Evolutionary conservation across 306 rosid genomes (phyloP), one percentile per base, ranked within the genome.

Genomic region (Malus asiatica): DNA sequence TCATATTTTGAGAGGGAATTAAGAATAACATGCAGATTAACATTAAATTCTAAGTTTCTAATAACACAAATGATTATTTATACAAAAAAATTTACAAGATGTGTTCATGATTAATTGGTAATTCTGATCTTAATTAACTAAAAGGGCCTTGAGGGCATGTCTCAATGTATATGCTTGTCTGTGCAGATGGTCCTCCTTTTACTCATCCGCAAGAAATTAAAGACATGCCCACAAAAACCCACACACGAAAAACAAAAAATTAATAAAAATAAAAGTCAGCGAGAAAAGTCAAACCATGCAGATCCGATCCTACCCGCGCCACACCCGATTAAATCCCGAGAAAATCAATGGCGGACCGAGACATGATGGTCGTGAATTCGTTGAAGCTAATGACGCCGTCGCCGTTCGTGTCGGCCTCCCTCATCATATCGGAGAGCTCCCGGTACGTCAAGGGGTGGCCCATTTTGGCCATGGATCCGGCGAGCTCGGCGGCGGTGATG

Each of bases 401-500:
- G 35, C 97, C 93, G 40, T 93, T 83, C 64, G 83, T 79, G 20
- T 93, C 98, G 6, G 97, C 98, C 58, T 88, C 86, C 0, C 79
- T 73, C 90, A 93, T 91, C 96, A 93, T 90, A 30, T 80, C 82
- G 2, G 91, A 77, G 29, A 93, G 91, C 80, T 93, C 98, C 1
- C 66, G 30, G 76, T 85, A 93, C 22, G 92, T 76, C 65, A 93
- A 75, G 2, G 96, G 97, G 4, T 87, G 97, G 0, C 98, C 96
- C 97, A 93, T 90, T 80, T 86, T 93, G 1, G 98, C 88, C 98
- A 93, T 93, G 5, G 97, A 86, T 1, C 97, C 97, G 6, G 96
- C 96, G 2, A 93, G 90, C 76, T 93, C 98, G 0, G 89, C 78
- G 4, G 96, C 86, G 11, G 97, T 89, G 74, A 93, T 93, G 75